Evolutionary conservation across 192 early-diverging fungal genomes (phyloP).

Genomic region (Ambispora gerdemannii): DNA sequence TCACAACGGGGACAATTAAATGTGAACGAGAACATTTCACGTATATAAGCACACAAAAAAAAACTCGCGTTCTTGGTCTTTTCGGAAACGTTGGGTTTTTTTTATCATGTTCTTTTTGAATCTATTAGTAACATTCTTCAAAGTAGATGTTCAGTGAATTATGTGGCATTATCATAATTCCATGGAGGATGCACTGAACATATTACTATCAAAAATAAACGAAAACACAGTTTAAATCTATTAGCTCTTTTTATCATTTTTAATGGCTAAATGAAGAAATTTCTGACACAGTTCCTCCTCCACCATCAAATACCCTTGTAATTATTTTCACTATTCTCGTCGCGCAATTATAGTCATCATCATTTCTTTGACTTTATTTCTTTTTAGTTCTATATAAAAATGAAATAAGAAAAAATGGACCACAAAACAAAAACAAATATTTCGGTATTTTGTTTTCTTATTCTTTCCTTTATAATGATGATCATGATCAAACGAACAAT

Average conservation of each 20-base stretch:
- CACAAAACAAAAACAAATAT: neutral
- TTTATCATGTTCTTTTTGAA: too few relatives aligned
- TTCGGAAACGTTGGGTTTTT: neutral
- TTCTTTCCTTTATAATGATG: neutral
- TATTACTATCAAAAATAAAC: neutral
- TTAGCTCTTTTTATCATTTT: neutral
- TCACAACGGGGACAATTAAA: conserved; percentile 24
- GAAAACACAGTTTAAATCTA: too few relatives aligned
- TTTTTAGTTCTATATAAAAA: neutral
- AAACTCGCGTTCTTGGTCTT: neutral
- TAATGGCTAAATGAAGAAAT: neutral
- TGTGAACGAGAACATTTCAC: neutral
- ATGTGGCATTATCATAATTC: neutral
- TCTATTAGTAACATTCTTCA: too few relatives aligned
- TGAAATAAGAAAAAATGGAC: neutral
- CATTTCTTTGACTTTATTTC: neutral
- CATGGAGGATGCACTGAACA: neutral
- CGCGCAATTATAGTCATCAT: too few relatives aligned
- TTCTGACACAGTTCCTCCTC: neutral
- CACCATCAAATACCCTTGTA: neutral
- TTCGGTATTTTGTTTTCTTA: neutral
- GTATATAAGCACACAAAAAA: too few relatives aligned
- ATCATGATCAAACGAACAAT: too few relatives aligned
- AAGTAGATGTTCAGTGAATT: neutral
- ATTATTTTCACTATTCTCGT: neutral